These are phyloP conservation scores for Fusarium cicatricum DNA, from an alignment of 2,329 filamentous ascomycete species.

Conservation along the genomic window DNA sequence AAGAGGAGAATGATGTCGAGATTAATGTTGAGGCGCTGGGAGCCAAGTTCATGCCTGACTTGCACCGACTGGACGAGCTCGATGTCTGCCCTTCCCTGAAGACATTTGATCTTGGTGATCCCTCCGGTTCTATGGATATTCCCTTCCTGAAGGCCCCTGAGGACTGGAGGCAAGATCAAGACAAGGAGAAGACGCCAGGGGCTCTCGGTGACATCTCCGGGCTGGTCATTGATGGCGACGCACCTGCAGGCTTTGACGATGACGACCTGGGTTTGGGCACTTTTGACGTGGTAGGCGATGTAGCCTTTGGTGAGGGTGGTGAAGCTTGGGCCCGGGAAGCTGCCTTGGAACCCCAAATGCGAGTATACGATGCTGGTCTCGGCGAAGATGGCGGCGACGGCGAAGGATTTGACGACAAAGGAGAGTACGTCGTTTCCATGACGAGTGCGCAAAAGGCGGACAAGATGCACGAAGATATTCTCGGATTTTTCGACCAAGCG, in stretches of 20 bases:
- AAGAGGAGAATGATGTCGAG: constrained; percentile 60
- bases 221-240: constrained; percentile 87
- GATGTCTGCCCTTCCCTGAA: constrained; percentile 96
- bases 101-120: constrained; percentile 88
- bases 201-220: constrained; percentile 74
- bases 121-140: constrained; percentile 84
- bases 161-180: constrained; percentile 79
- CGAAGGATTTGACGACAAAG: constrained; percentile 61
- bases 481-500: constrained; percentile 98
- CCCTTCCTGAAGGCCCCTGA: constrained; percentile 91
- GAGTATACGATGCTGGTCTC: constrained; percentile 73
- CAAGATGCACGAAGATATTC: constrained; percentile 85
- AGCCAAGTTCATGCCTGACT: constrained; percentile 84
- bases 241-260: constrained; percentile 75
- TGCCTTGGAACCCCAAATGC: constrained; percentile 84
- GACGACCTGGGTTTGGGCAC: constrained; percentile 78
- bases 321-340: constrained; percentile 95
- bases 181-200: constrained; percentile 66
- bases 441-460: constrained; percentile 71
- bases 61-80: constrained; percentile 79
- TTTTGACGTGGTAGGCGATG: constrained; percentile 75
- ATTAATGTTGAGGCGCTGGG: constrained; percentile 82
- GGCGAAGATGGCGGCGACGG: constrained; percentile 61
- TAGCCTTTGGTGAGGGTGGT: constrained; percentile 93
- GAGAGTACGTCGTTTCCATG: constrained; percentile 83